These are phyloP conservation scores for Coniochaeta prunicola DNA, from an alignment of 2,329 filamentous ascomycete species.

Conservation along the genomic window DNA sequence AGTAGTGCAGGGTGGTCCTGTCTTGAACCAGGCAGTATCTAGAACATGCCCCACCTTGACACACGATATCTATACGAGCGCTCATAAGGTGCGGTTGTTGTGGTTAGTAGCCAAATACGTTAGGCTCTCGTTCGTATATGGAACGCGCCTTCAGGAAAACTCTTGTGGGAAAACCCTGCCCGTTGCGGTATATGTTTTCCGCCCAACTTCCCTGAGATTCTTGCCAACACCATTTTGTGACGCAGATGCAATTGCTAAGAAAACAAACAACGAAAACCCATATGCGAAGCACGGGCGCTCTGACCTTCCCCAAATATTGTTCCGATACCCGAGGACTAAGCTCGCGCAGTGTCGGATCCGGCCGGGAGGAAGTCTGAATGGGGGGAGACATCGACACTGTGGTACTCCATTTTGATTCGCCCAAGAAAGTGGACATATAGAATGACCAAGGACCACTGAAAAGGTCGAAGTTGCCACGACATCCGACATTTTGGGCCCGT, in stretches of 20 bases:
- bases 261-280: neutral
- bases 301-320: neutral
- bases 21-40: neutral
- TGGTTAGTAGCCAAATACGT: neutral
- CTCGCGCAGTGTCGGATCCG: neutral
- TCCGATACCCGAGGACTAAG: neutral
- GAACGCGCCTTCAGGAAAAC: neutral
- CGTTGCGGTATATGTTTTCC: neutral
- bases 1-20: neutral
- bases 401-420: neutral
- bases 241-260: neutral
- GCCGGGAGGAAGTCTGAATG: neutral
- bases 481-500: neutral
- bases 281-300: neutral
- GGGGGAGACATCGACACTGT: neutral
- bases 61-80: neutral
- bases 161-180: neutral
- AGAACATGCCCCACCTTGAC: neutral
- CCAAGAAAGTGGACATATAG: neutral
- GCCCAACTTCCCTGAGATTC: neutral
- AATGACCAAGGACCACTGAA: neutral
- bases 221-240: neutral
- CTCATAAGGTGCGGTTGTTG: neutral
- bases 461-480: neutral
- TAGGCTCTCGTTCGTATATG: neutral